These are phyloP conservation scores for Amauroascus niger DNA, from an alignment of 2,329 filamentous ascomycete genomes.

Conservation along the genomic window DNA sequence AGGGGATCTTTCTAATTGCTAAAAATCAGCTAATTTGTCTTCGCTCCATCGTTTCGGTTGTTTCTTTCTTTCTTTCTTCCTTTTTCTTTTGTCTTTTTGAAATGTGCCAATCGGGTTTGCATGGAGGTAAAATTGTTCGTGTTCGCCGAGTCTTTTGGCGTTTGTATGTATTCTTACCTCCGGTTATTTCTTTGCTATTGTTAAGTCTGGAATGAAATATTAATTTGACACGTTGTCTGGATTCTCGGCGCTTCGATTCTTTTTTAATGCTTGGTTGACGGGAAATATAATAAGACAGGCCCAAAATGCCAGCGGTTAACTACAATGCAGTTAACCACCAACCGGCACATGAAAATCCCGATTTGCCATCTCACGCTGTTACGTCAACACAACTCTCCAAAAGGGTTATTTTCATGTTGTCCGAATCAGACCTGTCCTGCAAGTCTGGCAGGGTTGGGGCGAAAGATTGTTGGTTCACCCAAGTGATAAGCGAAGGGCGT, in stretches of 20 bases:
- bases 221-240: background rate
- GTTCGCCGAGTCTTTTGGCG: background rate
- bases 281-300: too few species aligned
- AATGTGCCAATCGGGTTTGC: background rate
- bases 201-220: background rate
- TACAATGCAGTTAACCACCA: too few species aligned
- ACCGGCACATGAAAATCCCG: too few species aligned
- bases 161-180: background rate
- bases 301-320: background rate
- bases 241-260: background rate
- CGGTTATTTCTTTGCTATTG: background rate
- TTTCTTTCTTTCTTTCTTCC: background rate
- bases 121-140: background rate
- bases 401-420: too few species aligned
- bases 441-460: too few species aligned
- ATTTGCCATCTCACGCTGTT: too few species aligned
- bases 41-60: background rate
- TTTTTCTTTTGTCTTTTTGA: background rate
- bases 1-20: background rate
- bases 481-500: too few species aligned
- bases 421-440: too few species aligned
- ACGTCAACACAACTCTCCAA: too few species aligned
- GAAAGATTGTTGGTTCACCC: too few species aligned
- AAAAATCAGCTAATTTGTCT: background rate
- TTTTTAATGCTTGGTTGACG: too few species aligned